Evolutionary conservation across 2,329 filamentous ascomycete genomes (phyloP).

Genomic region (Alternaria triticina): DNA sequence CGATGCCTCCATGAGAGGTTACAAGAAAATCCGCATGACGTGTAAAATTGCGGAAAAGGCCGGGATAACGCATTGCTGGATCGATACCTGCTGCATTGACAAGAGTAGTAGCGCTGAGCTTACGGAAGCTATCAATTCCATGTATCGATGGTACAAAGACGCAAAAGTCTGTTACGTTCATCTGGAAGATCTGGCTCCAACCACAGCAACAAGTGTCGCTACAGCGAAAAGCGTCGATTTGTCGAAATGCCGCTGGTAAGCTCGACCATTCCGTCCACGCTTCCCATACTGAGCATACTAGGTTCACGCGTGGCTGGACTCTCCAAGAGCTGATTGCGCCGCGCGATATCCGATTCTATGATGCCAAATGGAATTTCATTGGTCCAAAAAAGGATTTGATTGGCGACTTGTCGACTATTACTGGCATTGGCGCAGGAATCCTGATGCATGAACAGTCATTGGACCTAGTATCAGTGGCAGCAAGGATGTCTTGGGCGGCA

Average conservation of each 20-base stretch:
- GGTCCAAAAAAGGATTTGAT: not conserved
- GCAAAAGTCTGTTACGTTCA: constrained; percentile 13
- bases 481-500: constrained; percentile 3
- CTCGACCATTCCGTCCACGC: not conserved
- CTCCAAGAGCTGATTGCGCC: constrained; percentile 2
- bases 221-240: not conserved
- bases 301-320: constrained; percentile 1
- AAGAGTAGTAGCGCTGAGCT: constrained; percentile 16
- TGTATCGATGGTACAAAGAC: constrained; percentile 16
- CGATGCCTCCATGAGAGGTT: not conserved
- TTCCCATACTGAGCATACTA: not conserved
- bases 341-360: not conserved
- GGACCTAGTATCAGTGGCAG: not conserved
- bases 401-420: not conserved
- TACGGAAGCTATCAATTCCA: constrained; percentile 16
- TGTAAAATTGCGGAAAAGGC: not conserved
- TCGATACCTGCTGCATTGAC: constrained; percentile 13
- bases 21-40: not conserved
- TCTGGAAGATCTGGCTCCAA: not conserved
- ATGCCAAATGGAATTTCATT: not conserved
- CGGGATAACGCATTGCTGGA: not conserved
- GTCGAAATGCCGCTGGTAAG: not conserved
- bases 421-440: not conserved
- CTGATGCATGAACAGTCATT: not conserved
- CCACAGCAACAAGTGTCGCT: too few relatives aligned